Evolutionary conservation across 2,329 filamentous ascomycete genomes (phyloP).

Genomic region (Penicillium sp.): DNA sequence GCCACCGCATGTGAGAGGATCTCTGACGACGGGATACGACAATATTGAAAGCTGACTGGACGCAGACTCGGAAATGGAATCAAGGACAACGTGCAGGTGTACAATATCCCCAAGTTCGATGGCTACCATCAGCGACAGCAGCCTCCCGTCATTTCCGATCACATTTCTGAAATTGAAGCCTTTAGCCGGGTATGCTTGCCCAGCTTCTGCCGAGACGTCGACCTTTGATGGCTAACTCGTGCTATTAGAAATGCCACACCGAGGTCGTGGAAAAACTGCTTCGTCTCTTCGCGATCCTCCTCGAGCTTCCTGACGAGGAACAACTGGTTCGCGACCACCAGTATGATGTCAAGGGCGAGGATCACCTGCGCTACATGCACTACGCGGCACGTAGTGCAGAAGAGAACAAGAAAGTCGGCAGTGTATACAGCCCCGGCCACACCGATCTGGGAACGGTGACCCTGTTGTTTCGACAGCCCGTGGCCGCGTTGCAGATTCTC

Average conservation of each 20-base stretch:
- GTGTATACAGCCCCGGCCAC: conserved; percentile 51
- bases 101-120: conserved; percentile 61
- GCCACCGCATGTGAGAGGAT: conserved; percentile 35
- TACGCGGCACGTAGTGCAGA: conserved; percentile 52
- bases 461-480: conserved; percentile 58
- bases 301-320: conserved; percentile 60
- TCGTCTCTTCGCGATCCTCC: conserved; percentile 59
- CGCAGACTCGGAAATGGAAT: conserved; percentile 40
- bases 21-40: conserved; percentile 11
- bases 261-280: conserved; percentile 47
- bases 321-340: conserved; percentile 55
- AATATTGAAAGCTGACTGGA: background rate
- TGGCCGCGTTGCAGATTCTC: conserved; percentile 57
- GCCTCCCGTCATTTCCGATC: conserved; percentile 48
- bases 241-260: conserved; percentile 30
- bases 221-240: background rate
- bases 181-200: conserved; percentile 45
- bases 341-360: conserved; percentile 58
- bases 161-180: conserved; percentile 55
- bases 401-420: conserved; percentile 47
- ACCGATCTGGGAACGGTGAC: conserved; percentile 59
- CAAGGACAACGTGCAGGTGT: conserved; percentile 58
- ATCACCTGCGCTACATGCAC: conserved; percentile 63
- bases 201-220: background rate
- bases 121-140: conserved; percentile 47